These are phyloP conservation scores for Aspergillus cristatus DNA, from an alignment of 495 filamentous ascomycete species.

Conservation along the genomic window DNA sequence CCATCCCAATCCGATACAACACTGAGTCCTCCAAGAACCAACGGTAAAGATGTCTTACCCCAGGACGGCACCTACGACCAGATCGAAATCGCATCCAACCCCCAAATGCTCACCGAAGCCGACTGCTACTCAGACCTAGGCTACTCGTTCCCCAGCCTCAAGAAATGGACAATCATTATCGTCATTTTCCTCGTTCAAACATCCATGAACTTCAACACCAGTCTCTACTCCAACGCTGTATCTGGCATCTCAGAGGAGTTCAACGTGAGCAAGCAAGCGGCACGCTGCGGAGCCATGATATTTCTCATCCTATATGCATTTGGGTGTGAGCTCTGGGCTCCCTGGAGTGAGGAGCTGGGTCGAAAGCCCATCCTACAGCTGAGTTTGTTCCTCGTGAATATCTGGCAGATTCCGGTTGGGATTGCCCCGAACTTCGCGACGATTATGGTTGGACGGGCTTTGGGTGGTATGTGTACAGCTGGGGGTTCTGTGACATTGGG, in stretches of 20 bases:
- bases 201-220: conserved; percentile 53
- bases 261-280: conserved; percentile 38
- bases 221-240: conserved; percentile 46
- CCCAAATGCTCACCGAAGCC: conserved; percentile 40
- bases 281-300: conserved; percentile 45
- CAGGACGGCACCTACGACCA: too few species aligned
- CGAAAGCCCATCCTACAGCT: conserved; percentile 49
- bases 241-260: conserved; percentile 41
- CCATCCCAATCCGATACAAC: too few species aligned
- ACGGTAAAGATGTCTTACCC: too few species aligned
- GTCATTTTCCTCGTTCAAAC: conserved; percentile 51
- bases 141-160: conserved; percentile 38
- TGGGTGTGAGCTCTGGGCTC: conserved; percentile 59
- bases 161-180: conserved; percentile 52
- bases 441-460: conserved; percentile 46
- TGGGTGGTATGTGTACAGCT: conserved; percentile 52
- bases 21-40: too few species aligned
- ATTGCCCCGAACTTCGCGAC: conserved; percentile 44
- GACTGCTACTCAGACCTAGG: conserved; percentile 51
- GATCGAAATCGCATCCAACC: conserved; percentile 19
- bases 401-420: conserved; percentile 48
- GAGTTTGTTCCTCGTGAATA: conserved; percentile 49
- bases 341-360: conserved; percentile 56
- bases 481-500: conserved; percentile 56
- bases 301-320: conserved; percentile 56